These are phyloP conservation scores for Lithohypha guttulata DNA, from an alignment of 2,329 filamentous ascomycete species.

Conservation along the genomic window DNA sequence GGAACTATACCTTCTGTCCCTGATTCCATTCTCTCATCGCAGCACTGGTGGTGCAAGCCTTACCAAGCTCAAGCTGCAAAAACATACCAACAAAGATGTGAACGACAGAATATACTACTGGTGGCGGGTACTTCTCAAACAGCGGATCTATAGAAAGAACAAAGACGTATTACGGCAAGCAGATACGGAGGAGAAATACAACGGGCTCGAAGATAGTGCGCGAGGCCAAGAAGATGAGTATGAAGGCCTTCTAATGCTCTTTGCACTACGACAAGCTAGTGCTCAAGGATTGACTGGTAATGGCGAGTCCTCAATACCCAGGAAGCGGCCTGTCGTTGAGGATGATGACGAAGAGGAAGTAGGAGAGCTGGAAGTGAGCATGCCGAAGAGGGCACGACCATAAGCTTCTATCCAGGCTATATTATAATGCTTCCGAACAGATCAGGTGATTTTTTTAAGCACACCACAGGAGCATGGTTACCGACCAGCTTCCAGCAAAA, in stretches of 20 bases:
- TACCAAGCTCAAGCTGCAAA: conserved; percentile 40
- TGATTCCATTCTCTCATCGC: conserved; percentile 42
- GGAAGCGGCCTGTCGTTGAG: conserved; percentile 24
- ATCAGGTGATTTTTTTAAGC: background rate
- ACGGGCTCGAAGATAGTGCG: conserved; percentile 50
- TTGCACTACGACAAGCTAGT: conserved; percentile 25
- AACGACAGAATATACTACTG: conserved; percentile 53
- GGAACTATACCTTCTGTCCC: conserved; percentile 52
- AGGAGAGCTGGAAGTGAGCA: conserved; percentile 6
- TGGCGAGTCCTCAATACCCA: conserved; percentile 17
- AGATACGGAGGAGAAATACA: conserved; percentile 44
- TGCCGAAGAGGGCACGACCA: conserved; percentile 7
- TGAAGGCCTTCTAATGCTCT: conserved; percentile 40
- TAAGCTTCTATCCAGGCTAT: background rate
- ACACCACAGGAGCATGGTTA: background rate
- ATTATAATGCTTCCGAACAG: background rate
- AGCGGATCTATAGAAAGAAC: conserved; percentile 51
- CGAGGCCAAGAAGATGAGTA: conserved; percentile 50
- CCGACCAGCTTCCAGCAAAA: conserved; percentile 12
- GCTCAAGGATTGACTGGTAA: conserved; percentile 18
- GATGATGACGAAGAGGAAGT: conserved; percentile 18
- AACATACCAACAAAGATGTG: conserved; percentile 37
- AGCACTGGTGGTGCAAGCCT: conserved; percentile 39
- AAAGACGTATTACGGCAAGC: conserved; percentile 49
- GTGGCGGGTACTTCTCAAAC: conserved; percentile 54